Evolutionary conservation across 805 yeast species (phyloP).

Genomic region (Candida dajiaensis): DNA sequence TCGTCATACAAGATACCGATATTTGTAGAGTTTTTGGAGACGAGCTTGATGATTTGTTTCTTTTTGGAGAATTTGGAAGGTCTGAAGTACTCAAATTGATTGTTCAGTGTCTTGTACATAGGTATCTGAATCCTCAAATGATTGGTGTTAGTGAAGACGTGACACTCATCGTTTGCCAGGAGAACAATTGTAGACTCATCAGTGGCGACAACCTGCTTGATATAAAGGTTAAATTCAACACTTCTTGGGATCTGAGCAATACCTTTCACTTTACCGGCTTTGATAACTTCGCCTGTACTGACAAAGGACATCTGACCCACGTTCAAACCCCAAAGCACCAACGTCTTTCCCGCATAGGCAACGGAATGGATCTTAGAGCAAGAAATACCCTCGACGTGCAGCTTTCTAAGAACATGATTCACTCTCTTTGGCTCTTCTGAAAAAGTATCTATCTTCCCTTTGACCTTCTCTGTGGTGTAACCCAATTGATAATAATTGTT

Average conservation of each 20-base stretch:
- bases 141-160: slow-evolving; percentile 51
- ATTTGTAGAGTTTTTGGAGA: slow-evolving; percentile 34
- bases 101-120: slow-evolving; percentile 25
- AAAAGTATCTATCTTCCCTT: slow-evolving; percentile 22
- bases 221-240: slow-evolving; percentile 31
- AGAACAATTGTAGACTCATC: slow-evolving; percentile 68
- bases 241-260: slow-evolving; percentile 34
- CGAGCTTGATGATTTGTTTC: slow-evolving; percentile 27
- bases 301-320: slow-evolving; percentile 74
- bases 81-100: slow-evolving; percentile 47
- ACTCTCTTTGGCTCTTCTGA: slow-evolving; percentile 24
- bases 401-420: slow-evolving; percentile 23
- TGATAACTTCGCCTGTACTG: slow-evolving; percentile 25
- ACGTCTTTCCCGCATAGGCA: slow-evolving; percentile 42
- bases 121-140: slow-evolving; percentile 46
- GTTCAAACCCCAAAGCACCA: slow-evolving; percentile 73
- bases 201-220: slow-evolving; percentile 54
- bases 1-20: slow-evolving; percentile 48
- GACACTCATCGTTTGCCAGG: slow-evolving; percentile 52
- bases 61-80: slow-evolving; percentile 44
- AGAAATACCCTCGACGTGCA: slow-evolving; percentile 25
- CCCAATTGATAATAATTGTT: slow-evolving; percentile 69
- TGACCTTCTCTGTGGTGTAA: slow-evolving; percentile 28
- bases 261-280: slow-evolving; percentile 30
- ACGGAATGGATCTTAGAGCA: slow-evolving; percentile 69